Percentiles rank a stretch among this genome's conserved stretches.
phyloP scores from a whole-genome alignment of 2,329 filamentous ascomycete genomes.

The Claviceps monticola region DNA sequence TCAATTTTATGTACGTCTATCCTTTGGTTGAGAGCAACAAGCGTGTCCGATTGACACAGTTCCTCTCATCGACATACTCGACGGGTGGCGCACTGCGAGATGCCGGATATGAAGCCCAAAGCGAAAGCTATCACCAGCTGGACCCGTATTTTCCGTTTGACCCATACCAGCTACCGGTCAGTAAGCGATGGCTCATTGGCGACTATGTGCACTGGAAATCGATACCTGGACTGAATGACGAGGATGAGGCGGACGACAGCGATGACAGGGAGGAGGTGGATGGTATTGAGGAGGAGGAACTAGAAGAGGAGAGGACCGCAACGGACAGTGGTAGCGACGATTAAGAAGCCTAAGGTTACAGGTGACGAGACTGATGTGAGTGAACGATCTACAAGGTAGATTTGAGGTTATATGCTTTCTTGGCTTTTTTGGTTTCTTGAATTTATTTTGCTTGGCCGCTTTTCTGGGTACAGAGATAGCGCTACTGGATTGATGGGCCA shows the following conservation, averaged over 20 bases:
- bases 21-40: conserved; percentile 86
- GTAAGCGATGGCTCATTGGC: conserved; percentile 73
- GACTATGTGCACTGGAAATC: conserved; percentile 74
- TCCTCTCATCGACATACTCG: conserved; percentile 42
- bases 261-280: conserved; percentile 37
- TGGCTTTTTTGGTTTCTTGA: not conserved
- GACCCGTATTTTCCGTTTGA: conserved; percentile 97
- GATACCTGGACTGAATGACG: conserved; percentile 53
- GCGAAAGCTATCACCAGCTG: conserved; percentile 70
- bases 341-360: conserved; percentile 16
- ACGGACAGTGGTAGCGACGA: conserved; percentile 33
- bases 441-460: not conserved
- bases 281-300: conserved; percentile 26
- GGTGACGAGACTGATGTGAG: not conserved
- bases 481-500: too few relatives aligned
- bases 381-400: not conserved
- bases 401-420: conserved; percentile 1
- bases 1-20: conserved; percentile 81
- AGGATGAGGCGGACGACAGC: conserved; percentile 40
- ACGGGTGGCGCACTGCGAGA: conserved; percentile 41
- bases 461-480: not conserved
- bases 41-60: conserved; percentile 65
- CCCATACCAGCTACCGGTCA: conserved; percentile 80
- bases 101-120: conserved; percentile 33
- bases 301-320: conserved; percentile 37